Evolutionary conservation across 2,329 filamentous ascomycete species (phyloP).

Genomic region (Aspergillus sp.): DNA sequence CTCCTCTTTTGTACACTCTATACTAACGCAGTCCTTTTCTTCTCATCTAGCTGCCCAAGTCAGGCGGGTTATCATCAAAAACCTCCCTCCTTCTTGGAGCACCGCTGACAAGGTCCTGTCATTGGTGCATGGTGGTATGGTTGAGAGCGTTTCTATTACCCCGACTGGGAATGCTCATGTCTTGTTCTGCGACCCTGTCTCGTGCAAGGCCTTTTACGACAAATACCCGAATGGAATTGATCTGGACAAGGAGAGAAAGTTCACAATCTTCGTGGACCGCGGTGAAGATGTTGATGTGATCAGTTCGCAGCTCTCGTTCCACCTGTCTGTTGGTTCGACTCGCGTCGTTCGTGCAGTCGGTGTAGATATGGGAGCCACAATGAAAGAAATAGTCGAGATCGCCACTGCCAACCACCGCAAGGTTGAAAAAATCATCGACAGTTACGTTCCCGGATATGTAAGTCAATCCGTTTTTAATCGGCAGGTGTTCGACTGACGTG

Average conservation of each 20-base stretch:
- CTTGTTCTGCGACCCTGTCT: conserved; percentile 35
- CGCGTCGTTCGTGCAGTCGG: conserved; percentile 48
- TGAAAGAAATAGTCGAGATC: conserved; percentile 37
- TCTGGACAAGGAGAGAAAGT: conserved; percentile 29
- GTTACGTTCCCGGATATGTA: conserved; percentile 42
- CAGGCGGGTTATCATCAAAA: conserved; percentile 35
- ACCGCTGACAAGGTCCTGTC: conserved; percentile 34
- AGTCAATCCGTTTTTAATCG: conserved; percentile 19
- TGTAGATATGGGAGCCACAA: conserved; percentile 41
- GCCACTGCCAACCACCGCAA: conserved; percentile 42
- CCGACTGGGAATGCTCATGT: conserved; percentile 30
- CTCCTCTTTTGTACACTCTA: neutral
- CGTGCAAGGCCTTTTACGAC: conserved; percentile 37
- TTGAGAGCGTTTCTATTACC: conserved; percentile 34
- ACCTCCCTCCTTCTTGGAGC: conserved; percentile 34
- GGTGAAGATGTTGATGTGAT: conserved; percentile 39
- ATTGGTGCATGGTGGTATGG: conserved; percentile 38
- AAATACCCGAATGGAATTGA: conserved; percentile 38
- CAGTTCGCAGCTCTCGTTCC: conserved; percentile 42
- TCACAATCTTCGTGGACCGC: conserved; percentile 39
- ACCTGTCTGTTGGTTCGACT: conserved; percentile 42
- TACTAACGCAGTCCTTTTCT: neutral
- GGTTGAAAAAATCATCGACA: conserved; percentile 47
- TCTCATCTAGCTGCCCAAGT: conserved; percentile 21
- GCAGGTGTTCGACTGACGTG: conserved; percentile 1